A percentile compares a stretch with the other conserved stretches of the same genome.
phyloP scores from a whole-genome alignment of 345 rosid genomes.

The Salix brachista region DNA sequence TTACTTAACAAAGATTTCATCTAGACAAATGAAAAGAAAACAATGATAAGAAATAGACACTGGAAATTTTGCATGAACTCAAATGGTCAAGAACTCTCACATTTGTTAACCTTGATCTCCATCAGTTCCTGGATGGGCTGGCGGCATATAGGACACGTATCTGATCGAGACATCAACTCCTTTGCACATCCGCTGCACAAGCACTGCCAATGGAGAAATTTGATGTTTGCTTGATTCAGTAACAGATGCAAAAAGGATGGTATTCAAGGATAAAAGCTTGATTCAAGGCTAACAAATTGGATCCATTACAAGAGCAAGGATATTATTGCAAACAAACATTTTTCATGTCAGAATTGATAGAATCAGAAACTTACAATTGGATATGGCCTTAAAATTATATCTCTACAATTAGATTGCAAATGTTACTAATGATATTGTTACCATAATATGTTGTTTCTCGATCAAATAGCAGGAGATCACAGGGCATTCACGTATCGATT shows the following conservation, averaged over 20 bases:
- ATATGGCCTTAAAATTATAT: no score
- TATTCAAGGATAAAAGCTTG: background rate
- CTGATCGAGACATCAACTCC: constrained; percentile 24
- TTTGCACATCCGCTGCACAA: constrained; percentile 36
- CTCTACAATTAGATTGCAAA: no score
- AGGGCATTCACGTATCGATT: no score
- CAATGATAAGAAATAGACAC: background rate
- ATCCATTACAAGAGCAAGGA: background rate
- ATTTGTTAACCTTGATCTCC: constrained; percentile 29
- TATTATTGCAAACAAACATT: background rate
- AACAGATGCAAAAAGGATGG: background rate
- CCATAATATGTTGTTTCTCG: no score
- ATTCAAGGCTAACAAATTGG: background rate
- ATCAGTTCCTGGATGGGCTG: constrained; percentile 32
- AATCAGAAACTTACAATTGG: no score
- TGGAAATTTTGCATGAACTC: background rate
- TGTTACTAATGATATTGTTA: no score
- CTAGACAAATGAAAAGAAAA: background rate
- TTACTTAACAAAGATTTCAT: background rate
- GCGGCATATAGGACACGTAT: constrained; percentile 35
- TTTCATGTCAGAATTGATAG: background rate
- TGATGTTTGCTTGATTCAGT: background rate
- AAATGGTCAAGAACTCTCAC: constrained; percentile 3
- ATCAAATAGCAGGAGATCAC: no score
- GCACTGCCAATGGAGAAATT: constrained; percentile 18